Evolutionary conservation across 2,329 filamentous ascomycete species (phyloP), one percentile per base, ranked within the genome.

Genomic region (Daldinia sp.): DNA sequence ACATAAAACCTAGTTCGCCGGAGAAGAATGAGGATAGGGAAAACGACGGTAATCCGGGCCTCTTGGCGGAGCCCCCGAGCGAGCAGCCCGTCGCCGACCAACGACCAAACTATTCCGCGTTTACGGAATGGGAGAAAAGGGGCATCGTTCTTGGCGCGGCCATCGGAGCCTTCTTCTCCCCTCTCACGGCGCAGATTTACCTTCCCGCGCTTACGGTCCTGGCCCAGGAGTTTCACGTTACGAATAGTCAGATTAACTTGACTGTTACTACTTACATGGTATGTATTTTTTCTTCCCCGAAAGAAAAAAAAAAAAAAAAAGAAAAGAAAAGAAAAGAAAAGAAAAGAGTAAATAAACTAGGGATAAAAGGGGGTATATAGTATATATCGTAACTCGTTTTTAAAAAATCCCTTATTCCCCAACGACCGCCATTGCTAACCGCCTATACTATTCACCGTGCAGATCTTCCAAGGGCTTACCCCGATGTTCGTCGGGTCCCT

Each of bases 381-480:
- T 46, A 4, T 46, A 42, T 33, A 4, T 9, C 20, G 12, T 39
- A 18, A 37, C 64, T 60, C 56, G 55, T 39, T 30, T 42, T 10
- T 33, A 30, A 4, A 4, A 12, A 20, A 46, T 55, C 51, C 23
- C 37, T 35, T 12, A 30, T 15, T 6, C 7, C 37, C 7, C 10
- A 7, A 6, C 3, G 7, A 35, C 6, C 33, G 33, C 33, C 33
- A 9, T 41, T 6, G 35, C 35, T 39, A 57, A 53, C 28, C 20
- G 20, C 20, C 20, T 58, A 37, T 46, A 2, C 54, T 67, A 53
- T 65, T 12, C 23, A 23, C 18, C 7, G 2, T 46, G 51, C 77
- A 80, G 81, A 83, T 87, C 50, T 82, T 87, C 48, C 86, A 88
- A 78, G 86, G 82, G 10, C 73, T 88, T 4, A 82, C 85, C 0